These are phyloP conservation scores for Marasmius oreades DNA, from an alignment of 1,284 basidiomycete species.

Conservation along the genomic window DNA sequence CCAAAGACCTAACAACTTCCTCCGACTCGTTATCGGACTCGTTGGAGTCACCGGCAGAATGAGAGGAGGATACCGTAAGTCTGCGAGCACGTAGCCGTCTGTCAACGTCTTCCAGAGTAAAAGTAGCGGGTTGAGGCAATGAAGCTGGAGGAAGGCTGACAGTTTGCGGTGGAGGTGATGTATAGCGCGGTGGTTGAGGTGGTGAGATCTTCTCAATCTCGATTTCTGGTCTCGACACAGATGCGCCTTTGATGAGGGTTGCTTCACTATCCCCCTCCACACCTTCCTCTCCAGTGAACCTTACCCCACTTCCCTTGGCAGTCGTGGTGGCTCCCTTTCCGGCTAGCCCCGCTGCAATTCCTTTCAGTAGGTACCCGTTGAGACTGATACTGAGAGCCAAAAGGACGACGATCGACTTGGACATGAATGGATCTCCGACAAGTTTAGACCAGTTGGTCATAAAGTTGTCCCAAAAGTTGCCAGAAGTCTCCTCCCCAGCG, in stretches of 20 bases:
- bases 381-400: conserved; percentile 87
- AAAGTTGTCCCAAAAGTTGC: conserved; percentile 68
- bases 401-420: conserved; percentile 93
- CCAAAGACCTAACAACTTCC: conserved; percentile 51
- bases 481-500: conserved; percentile 10
- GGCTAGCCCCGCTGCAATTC: conserved; percentile 51
- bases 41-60: background rate
- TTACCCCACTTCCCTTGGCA: conserved; percentile 39
- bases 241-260: conserved; percentile 12
- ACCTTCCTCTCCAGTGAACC: conserved; percentile 40
- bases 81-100: conserved; percentile 37
- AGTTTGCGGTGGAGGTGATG: conserved; percentile 24
- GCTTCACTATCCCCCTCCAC: conserved; percentile 11
- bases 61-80: conserved; percentile 14
- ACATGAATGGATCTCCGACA: conserved; percentile 92
- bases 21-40: conserved; percentile 3
- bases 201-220: conserved; percentile 5
- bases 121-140: conserved; percentile 23
- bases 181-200: conserved; percentile 23
- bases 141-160: background rate
- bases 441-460: conserved; percentile 94
- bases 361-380: conserved; percentile 93
- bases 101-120: conserved; percentile 49
- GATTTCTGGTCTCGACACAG: conserved; percentile 16
- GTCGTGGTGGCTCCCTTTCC: conserved; percentile 31